Evolutionary conservation across 2,329 filamentous ascomycete species (phyloP).

Genomic region (Hymenotorrendiella dingleyae): DNA sequence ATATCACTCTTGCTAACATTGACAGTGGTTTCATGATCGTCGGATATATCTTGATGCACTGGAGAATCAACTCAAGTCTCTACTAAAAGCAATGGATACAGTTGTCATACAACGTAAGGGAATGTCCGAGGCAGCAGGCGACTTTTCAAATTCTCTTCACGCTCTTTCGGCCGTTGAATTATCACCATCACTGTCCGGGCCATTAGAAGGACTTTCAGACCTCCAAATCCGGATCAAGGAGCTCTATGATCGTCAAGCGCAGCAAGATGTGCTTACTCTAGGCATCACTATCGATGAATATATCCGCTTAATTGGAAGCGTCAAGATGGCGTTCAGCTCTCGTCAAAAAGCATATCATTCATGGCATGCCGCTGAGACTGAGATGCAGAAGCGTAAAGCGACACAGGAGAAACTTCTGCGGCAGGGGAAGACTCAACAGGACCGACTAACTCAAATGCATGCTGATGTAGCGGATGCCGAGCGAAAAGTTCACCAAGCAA

Average conservation of each 20-base stretch:
- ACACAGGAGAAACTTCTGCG: conserved; percentile 92
- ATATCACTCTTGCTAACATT: conserved; percentile 20
- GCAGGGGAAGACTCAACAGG: conserved; percentile 93
- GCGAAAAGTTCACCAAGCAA: conserved; percentile 82
- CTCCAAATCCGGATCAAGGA: conserved; percentile 91
- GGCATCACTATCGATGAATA: conserved; percentile 99
- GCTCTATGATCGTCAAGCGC: conserved; percentile 91
- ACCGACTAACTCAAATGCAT: conserved; percentile 84
- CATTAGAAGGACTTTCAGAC: conserved; percentile 85
- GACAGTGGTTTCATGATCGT: conserved; percentile 93
- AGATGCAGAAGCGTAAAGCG: conserved; percentile 81
- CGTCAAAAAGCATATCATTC: conserved; percentile 93
- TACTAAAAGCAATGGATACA: conserved; percentile 89
- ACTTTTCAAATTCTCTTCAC: conserved; percentile 91
- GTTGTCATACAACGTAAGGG: conserved; percentile 90
- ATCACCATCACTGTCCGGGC: conserved; percentile 79
- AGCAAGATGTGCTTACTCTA: conserved; percentile 92
- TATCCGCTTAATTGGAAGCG: conserved; percentile 88
- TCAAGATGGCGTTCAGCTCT: conserved; percentile 88
- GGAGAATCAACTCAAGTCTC: conserved; percentile 81
- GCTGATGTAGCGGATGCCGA: conserved; percentile 95
- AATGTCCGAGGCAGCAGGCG: conserved; percentile 85
- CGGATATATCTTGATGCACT: conserved; percentile 91
- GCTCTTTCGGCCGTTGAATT: conserved; percentile 88
- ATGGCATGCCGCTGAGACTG: conserved; percentile 87